Conservation (phyloP, 2,329 filamentous ascomycete genomes). For the Cryphonectria radicalis region DNA sequence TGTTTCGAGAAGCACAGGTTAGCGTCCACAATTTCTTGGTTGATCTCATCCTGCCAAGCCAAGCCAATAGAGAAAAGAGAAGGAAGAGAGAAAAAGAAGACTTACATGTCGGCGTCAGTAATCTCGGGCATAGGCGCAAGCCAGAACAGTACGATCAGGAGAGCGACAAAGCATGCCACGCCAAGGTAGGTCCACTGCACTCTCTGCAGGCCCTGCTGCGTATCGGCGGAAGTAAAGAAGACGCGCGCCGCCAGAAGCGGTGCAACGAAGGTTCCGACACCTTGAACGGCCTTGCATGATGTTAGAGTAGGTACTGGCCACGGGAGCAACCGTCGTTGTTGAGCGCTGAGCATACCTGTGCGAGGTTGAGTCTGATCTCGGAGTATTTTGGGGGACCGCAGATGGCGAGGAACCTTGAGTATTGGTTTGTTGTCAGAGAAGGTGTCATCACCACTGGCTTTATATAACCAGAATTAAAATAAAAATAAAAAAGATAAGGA, state of each 20-base stretch:
- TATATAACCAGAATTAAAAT: neutral
- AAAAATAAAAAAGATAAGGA: neutral
- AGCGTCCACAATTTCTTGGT: neutral
- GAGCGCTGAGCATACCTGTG: constrained; percentile 31
- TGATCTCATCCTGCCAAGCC: neutral
- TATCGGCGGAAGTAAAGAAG: constrained; percentile 61
- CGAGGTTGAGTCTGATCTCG: constrained; percentile 62
- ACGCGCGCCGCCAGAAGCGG: constrained; percentile 64
- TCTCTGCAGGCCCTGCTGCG: constrained; percentile 54
- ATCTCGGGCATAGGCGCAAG: constrained; percentile 56
- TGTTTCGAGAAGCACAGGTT: neutral
- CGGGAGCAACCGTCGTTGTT: too few relatives aligned
- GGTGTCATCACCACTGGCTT: neutral
- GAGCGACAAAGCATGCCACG: constrained; percentile 62
- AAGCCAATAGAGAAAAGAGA: neutral
- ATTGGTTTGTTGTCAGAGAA: neutral
- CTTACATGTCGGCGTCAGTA: constrained; percentile 63
- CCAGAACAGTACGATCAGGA: constrained; percentile 62
- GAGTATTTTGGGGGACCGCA: constrained; percentile 64
- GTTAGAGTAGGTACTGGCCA: neutral
- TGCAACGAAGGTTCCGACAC: constrained; percentile 60
- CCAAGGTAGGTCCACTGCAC: constrained; percentile 70
- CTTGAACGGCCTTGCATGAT: constrained; percentile 57
- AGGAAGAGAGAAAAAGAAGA: neutral
- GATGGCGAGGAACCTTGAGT: constrained; percentile 45